Conservation (phyloP, 345 rosid genomes). For the Linum usitatissimum region DNA sequence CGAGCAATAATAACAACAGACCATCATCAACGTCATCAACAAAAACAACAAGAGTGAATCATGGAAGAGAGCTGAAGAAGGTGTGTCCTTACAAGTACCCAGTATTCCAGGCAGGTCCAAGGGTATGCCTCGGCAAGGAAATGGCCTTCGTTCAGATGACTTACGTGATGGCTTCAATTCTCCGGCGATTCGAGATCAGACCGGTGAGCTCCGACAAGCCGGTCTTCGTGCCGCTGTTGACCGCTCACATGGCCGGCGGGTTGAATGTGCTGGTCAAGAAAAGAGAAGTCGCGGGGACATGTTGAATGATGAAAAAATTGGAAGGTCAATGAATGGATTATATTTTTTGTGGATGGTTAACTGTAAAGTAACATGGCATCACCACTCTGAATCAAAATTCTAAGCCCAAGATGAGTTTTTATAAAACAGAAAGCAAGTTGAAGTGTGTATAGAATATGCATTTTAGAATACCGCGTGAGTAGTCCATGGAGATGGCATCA, state of each 20-base stretch:
- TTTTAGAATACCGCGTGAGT: too few relatives aligned
- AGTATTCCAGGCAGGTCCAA: slow-evolving; percentile 38
- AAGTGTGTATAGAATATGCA: not conserved
- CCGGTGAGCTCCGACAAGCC: slow-evolving; percentile 20
- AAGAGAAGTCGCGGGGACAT: slow-evolving; percentile 10
- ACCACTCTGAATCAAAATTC: not conserved
- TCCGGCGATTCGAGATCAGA: slow-evolving; percentile 15
- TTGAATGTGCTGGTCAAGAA: slow-evolving; percentile 17
- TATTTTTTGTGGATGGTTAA: not conserved
- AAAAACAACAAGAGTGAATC: not conserved
- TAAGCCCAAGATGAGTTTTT: not conserved
- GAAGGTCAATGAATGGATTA: not conserved
- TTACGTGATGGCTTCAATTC: slow-evolving; percentile 33
- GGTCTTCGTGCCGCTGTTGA: slow-evolving; percentile 33
- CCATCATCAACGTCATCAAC: too few relatives aligned
- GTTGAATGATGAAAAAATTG: not conserved
- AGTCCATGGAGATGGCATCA: too few relatives aligned
- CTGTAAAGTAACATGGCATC: slow-evolving; percentile 5
- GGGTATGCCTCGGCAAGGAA: slow-evolving; percentile 40
- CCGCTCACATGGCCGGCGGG: slow-evolving; percentile 46
- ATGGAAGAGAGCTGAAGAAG: slow-evolving; percentile 26
- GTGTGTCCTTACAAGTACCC: slow-evolving; percentile 36
- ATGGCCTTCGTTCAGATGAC: slow-evolving; percentile 42
- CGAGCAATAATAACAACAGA: too few relatives aligned
- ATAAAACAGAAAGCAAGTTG: not conserved